Base-by-base conservation (phyloP, 2,329 filamentous ascomycete genomes). In the Cladosporium colombiae region DNA sequence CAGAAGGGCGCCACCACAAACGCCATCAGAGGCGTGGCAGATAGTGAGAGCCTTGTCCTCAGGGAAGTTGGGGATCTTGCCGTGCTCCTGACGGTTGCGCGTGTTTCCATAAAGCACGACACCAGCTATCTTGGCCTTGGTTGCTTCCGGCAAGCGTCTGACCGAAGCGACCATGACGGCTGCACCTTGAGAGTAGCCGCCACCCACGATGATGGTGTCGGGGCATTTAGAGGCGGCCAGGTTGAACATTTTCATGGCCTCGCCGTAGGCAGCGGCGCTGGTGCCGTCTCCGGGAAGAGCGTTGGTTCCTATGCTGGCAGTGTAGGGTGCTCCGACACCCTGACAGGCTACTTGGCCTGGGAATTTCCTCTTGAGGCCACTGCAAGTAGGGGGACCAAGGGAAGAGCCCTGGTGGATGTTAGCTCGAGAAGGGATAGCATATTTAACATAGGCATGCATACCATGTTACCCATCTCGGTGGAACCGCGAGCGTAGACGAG, bases 401-500 rank as follows among this genome's bases (percentile, higher is more conserved):
- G 71, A 68, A 53, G 60, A 55, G 58, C 72, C 73, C 69, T 71
- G 46, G 4, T 33, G 27, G 27, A 21, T 7, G 40, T 46, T 13
- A 46, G 40, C n/a, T 21, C 40, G n/a, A 21, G 40, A n/a, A n/a
- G 21, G 1, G 1, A 44, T n/a, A 6, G 18, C 18, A 10, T n/a
- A 46, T 21, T 21, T 46, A 29, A 55, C 21, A 21, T n/a, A 31
- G 16, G 52, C 27, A 33, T 33, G 29, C 65, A n/a, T 44, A 69
- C 85, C 61, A 87, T 82, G 70, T 85, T 86, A 40, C 84, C 84
- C 0, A 68, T 44, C 73, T 87, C 83, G 8, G 80, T 82, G 7
- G 84, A 86, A 7, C 85, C 85, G 16, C 85, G 81, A 18, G 85
- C 85, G 69, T 84, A 86, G 70, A 87, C 81, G 66, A 87, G 76